Conservation (phyloP, 1,284 basidiomycete species). For the Trichosporon sp. region DNA sequence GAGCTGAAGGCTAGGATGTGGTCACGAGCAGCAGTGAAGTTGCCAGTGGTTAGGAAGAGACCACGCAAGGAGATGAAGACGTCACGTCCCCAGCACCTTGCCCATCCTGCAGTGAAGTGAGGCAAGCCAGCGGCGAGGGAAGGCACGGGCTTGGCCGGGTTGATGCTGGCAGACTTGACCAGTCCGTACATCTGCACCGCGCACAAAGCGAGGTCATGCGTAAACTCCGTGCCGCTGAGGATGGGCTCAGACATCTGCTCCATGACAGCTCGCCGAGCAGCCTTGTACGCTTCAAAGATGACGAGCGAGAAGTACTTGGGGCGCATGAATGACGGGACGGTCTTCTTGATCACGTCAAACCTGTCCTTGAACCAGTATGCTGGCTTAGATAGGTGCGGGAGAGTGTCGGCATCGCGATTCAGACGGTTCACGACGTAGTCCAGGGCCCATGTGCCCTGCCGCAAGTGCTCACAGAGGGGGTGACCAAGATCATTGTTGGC, state of each 20-base stretch:
- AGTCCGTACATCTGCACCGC: conserved; percentile 87
- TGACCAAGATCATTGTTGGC: conserved; percentile 85
- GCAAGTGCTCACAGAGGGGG: conserved; percentile 75
- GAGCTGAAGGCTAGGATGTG: conserved; percentile 88
- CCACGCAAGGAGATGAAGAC: conserved; percentile 91
- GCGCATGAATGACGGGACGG: conserved; percentile 74
- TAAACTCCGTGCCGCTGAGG: conserved; percentile 75
- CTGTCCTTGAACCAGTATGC: conserved; percentile 77
- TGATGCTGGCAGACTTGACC: conserved; percentile 79
- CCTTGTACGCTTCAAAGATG: conserved; percentile 83
- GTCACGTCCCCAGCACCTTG: conserved; percentile 93
- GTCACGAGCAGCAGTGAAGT: conserved; percentile 72
- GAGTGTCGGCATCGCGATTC: conserved; percentile 41
- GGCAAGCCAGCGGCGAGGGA: conserved; percentile 90
- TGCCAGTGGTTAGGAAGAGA: conserved; percentile 84
- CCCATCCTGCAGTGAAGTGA: conserved; percentile 86
- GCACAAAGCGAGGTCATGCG: conserved; percentile 77
- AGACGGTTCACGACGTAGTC: conserved; percentile 74
- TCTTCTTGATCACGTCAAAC: conserved; percentile 68
- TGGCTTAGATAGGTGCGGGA: conserved; percentile 65
- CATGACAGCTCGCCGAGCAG: conserved; percentile 68
- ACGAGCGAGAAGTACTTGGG: conserved; percentile 91
- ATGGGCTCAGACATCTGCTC: conserved; percentile 84
- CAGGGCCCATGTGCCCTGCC: conserved; percentile 81
- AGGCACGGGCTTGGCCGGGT: conserved; percentile 59